These are phyloP conservation scores for Trichosporon sp. DNA, from an alignment of 1,284 basidiomycete species.

Conservation along the genomic window DNA sequence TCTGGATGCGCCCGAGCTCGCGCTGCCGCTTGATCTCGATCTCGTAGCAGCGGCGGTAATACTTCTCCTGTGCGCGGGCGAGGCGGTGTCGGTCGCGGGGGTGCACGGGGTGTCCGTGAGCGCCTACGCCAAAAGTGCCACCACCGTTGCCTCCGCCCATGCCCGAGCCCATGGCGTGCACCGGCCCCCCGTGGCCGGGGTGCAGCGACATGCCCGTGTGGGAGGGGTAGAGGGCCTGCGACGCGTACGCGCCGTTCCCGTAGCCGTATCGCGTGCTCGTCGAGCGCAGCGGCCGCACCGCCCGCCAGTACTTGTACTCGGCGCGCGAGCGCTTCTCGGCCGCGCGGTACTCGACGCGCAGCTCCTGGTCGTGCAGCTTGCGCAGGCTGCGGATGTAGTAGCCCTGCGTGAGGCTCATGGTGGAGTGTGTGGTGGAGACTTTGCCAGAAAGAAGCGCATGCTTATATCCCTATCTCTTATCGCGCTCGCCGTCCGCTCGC, in stretches of 20 bases:
- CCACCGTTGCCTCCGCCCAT: neutral
- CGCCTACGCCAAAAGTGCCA: too few relatives aligned
- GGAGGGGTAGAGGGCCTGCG: neutral
- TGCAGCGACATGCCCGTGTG: neutral
- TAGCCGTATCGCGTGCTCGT: neutral
- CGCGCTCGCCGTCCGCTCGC: neutral
- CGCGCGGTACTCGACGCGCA: neutral
- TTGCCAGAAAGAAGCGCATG: neutral
- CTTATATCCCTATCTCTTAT: neutral
- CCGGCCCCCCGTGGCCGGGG: neutral
- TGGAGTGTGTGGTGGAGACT: neutral
- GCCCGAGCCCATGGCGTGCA: neutral
- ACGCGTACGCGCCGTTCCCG: neutral
- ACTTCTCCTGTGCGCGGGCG: neutral
- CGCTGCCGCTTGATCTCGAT: neutral
- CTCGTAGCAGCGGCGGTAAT: neutral
- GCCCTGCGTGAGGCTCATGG: neutral
- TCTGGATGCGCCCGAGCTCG: neutral
- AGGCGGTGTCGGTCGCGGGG: neutral
- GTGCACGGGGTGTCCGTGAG: neutral
- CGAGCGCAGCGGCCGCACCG: neutral
- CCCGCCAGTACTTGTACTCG: neutral
- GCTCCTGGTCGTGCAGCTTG: neutral
- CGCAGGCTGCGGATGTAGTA: neutral
- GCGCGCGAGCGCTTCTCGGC: neutral